Conservation (phyloP, 2,329 filamentous ascomycete genomes). For the Teratosphaeria pseudoeucalypti region DNA sequence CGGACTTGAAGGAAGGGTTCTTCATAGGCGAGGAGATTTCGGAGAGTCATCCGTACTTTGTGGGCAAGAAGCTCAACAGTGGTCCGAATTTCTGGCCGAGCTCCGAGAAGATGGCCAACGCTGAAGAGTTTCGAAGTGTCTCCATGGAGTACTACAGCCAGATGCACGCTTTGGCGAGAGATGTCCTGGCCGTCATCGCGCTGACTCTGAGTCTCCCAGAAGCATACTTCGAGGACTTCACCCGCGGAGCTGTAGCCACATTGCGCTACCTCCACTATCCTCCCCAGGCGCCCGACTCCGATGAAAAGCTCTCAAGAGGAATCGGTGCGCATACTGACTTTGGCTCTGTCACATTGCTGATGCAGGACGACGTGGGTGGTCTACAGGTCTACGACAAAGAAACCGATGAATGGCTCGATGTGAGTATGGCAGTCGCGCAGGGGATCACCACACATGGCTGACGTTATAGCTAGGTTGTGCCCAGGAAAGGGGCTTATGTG, state of each 20-base stretch:
- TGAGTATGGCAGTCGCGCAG: background rate
- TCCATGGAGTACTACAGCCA: background rate
- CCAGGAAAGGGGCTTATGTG: conserved; percentile 30
- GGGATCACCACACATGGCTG: background rate
- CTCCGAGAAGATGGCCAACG: background rate
- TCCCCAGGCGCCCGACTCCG: background rate
- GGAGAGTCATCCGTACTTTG: background rate
- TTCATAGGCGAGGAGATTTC: background rate
- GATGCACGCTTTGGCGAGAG: background rate
- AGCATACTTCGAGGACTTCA: background rate
- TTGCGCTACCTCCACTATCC: background rate
- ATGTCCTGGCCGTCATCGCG: background rate
- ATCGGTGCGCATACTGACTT: background rate
- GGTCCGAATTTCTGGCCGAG: background rate
- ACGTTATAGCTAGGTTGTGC: background rate
- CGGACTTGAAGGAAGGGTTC: background rate
- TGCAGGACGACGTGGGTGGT: background rate
- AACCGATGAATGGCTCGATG: background rate
- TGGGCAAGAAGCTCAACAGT: background rate
- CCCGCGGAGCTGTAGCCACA: background rate
- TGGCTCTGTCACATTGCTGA: background rate
- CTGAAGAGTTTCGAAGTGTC: background rate
- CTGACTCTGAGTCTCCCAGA: background rate
- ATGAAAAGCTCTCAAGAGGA: background rate
- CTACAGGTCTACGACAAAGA: background rate